A percentile compares a stretch with the other conserved stretches of the same genome.
Evolutionary conservation across 208 protist genomes (phyloP).

Genomic region (Leishmania major): DNA sequence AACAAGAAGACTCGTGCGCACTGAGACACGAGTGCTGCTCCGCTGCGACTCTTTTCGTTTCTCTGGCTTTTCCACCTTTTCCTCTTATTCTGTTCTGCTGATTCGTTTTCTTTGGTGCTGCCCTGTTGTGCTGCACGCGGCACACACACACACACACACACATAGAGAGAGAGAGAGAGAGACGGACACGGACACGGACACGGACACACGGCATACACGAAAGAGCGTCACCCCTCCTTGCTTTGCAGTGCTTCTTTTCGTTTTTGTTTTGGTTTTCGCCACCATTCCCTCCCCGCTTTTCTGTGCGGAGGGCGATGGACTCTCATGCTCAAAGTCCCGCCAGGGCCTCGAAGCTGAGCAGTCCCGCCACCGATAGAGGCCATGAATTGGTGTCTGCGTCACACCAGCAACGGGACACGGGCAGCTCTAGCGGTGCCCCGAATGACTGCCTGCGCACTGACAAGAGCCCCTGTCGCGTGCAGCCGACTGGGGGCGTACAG

Average conservation of each 20-base stretch:
- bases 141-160: too few species aligned
- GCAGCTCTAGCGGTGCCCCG: background rate
- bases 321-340: conserved; percentile 1
- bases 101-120: background rate
- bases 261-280: background rate
- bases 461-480: background rate
- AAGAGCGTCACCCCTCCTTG: background rate
- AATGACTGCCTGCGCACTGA: background rate
- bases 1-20: too few species aligned
- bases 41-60: background rate
- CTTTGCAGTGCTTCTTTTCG: background rate
- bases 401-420: background rate
- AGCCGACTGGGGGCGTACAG: background rate
- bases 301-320: background rate
- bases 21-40: too few species aligned
- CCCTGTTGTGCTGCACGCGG: background rate
- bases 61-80: background rate
- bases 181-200: background rate
- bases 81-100: background rate
- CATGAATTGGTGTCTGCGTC: background rate
- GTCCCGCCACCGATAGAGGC: background rate
- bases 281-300: background rate
- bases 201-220: background rate
- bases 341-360: background rate
- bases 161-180: too few species aligned